phyloP scores from a whole-genome alignment of 768 basidiomycete genomes.

The Collybia nuda region DNA sequence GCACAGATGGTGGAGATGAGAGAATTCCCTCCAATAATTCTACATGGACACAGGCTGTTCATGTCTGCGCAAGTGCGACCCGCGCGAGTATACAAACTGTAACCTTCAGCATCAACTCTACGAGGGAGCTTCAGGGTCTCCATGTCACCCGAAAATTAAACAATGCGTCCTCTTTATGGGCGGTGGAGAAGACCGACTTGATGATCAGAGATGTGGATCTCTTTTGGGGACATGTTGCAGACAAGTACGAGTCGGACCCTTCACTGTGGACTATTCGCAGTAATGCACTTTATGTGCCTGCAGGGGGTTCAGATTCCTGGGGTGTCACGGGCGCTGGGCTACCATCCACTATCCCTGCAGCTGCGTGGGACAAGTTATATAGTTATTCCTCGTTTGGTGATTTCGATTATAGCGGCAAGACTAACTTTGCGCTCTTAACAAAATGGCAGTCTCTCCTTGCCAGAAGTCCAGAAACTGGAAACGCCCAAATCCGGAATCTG shows the following conservation, averaged over 20 bases:
- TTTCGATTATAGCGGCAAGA: constrained; percentile 8
- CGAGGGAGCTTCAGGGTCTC: constrained; percentile 4
- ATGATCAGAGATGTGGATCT: constrained; percentile 11
- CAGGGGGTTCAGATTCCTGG: constrained; percentile 9
- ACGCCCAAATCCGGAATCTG: constrained; percentile 11
- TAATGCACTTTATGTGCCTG: constrained; percentile 15
- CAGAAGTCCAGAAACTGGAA: constrained; percentile 9
- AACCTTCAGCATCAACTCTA: constrained; percentile 12
- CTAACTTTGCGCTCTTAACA: constrained; percentile 9
- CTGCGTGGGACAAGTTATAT: constrained; percentile 4
- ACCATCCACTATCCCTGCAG: constrained; percentile 4
- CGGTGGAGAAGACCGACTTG: constrained; percentile 6
- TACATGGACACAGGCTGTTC: constrained; percentile 17
- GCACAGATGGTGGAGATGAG: constrained; percentile 18
- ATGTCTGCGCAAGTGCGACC: constrained; percentile 17
- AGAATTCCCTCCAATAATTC: constrained; percentile 10
- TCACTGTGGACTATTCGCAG: constrained; percentile 5
- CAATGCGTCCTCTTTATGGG: constrained; percentile 13
- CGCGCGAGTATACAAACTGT: constrained; percentile 10
- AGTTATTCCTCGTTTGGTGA: neutral
- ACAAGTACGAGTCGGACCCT: too few species aligned
- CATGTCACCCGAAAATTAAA: constrained; percentile 6
- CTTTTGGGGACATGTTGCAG: constrained; percentile 13
- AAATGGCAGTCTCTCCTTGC: constrained; percentile 13
- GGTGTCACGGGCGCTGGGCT: constrained; percentile 2